Percentiles rank a stretch among this genome's conserved stretches.
Conservation (phyloP, 2,329 filamentous ascomycete species). For the Nothophoma quercina region DNA sequence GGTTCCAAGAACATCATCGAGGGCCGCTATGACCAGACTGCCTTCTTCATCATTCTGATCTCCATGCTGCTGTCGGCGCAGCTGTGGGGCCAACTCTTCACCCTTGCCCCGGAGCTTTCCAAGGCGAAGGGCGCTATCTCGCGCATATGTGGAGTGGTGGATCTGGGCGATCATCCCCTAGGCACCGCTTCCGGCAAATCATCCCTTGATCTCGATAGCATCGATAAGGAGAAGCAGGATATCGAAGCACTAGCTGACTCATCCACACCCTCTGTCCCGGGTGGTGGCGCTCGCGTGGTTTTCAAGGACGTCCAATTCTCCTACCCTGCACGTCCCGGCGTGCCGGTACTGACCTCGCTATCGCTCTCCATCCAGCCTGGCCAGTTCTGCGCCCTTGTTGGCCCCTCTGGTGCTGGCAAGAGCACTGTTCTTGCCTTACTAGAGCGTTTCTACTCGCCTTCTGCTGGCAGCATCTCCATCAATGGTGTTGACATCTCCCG, state of each 20-base stretch:
- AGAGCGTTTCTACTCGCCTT: slow-evolving; percentile 63
- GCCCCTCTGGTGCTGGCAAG: slow-evolving; percentile 72
- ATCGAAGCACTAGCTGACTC: slow-evolving; percentile 42
- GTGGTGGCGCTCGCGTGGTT: slow-evolving; percentile 53
- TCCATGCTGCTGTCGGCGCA: slow-evolving; percentile 76
- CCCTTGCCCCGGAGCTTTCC: slow-evolving; percentile 76
- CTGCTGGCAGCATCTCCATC: slow-evolving; percentile 60
- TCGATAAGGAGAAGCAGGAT: slow-evolving; percentile 59
- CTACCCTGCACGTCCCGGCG: slow-evolving; percentile 69
- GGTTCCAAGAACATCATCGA: slow-evolving; percentile 73
- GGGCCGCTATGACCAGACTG: slow-evolving; percentile 70
- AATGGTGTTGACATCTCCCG: slow-evolving; percentile 59
- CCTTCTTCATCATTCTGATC: slow-evolving; percentile 77
- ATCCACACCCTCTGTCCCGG: slow-evolving; percentile 74
- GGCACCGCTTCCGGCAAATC: slow-evolving; percentile 79
- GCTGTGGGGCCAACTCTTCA: slow-evolving; percentile 77
- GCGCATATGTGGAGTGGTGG: slow-evolving; percentile 77
- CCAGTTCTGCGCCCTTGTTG: slow-evolving; percentile 70
- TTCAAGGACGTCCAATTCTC: slow-evolving; percentile 69
- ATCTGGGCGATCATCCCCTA: slow-evolving; percentile 37
- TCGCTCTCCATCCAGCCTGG: slow-evolving; percentile 65
- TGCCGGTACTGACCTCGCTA: slow-evolving; percentile 64
- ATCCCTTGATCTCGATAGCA: slow-evolving; percentile 80
- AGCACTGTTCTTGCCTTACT: slow-evolving; percentile 66
- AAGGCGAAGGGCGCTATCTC: slow-evolving; percentile 69